A percentile compares a stretch with the other conserved stretches of the same genome.
phyloP scores from a whole-genome alignment of 441 rosid species.

The Mallotus repandus region DNA sequence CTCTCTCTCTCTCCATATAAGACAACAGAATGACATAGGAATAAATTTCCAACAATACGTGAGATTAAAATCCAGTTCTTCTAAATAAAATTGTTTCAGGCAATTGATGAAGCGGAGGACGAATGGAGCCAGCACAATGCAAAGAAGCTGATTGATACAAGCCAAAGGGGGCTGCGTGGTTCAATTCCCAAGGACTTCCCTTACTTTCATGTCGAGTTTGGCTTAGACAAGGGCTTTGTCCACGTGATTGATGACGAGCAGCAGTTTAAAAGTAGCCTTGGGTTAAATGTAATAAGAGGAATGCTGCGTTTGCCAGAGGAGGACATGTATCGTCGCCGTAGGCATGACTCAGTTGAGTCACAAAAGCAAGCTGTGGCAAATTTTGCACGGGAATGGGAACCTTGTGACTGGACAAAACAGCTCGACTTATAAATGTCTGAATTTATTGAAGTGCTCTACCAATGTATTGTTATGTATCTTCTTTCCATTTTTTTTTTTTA shows the following conservation, averaged over 20 bases:
- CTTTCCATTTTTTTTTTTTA: too few species aligned
- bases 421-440: slow-evolving; percentile 35
- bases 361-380: slow-evolving; percentile 59
- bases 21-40: neutral
- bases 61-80: too few species aligned
- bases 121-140: slow-evolving; percentile 97
- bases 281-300: slow-evolving; percentile 82
- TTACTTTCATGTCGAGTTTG: slow-evolving; percentile 89
- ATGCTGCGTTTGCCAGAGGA: slow-evolving; percentile 74
- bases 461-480: neutral
- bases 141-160: slow-evolving; percentile 90
- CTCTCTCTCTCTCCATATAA: too few species aligned
- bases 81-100: slow-evolving; percentile 12
- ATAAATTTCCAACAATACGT: neutral
- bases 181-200: slow-evolving; percentile 89
- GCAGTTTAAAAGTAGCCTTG: slow-evolving; percentile 73
- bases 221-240: slow-evolving; percentile 70
- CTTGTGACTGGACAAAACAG: slow-evolving; percentile 86
- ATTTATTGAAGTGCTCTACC: neutral
- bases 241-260: slow-evolving; percentile 87
- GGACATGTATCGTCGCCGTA: slow-evolving; percentile 72
- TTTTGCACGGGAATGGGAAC: slow-evolving; percentile 66
- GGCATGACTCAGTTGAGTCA: slow-evolving; percentile 57
- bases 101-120: slow-evolving; percentile 65
- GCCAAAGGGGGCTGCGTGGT: slow-evolving; percentile 68